A percentile compares a stretch with the other conserved stretches of the same genome.
phyloP scores from a whole-genome alignment of 768 basidiomycete genomes.

The Baorangia bicolor region DNA sequence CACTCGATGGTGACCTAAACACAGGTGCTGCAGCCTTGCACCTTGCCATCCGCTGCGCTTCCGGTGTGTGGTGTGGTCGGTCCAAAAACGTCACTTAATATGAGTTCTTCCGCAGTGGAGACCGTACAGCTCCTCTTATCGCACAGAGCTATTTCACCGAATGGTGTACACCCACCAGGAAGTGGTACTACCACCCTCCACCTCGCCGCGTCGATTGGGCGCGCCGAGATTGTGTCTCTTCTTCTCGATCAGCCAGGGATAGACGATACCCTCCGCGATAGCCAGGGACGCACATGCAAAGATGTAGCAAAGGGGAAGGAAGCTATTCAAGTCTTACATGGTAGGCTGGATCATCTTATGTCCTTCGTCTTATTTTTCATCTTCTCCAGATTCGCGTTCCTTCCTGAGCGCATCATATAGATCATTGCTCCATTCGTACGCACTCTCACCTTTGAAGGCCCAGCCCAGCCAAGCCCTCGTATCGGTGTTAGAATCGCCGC shows the following conservation, averaged over 20 bases:
- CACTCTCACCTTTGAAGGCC: conserved; percentile 51
- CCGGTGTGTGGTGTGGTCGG: conserved; percentile 46
- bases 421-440: conserved; percentile 70
- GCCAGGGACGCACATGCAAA: conserved; percentile 60
- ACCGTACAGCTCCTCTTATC: conserved; percentile 68
- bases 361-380: conserved; percentile 5
- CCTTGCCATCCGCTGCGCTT: conserved; percentile 79
- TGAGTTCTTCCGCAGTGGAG: conserved; percentile 43
- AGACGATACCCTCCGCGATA: conserved; percentile 75
- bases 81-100: not conserved
- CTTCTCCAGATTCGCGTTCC: conserved; percentile 66
- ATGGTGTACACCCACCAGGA: conserved; percentile 68
- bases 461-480: conserved; percentile 47
- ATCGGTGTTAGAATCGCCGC: conserved; percentile 64
- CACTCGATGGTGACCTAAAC: conserved; percentile 50
- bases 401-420: conserved; percentile 74
- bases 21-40: conserved; percentile 76
- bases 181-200: conserved; percentile 73
- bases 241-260: conserved; percentile 78
- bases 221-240: conserved; percentile 69
- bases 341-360: conserved; percentile 35
- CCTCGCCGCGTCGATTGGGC: conserved; percentile 69
- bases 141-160: conserved; percentile 77
- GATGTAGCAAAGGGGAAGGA: conserved; percentile 77
- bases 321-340: conserved; percentile 62